Conservation (phyloP, 768 basidiomycete genomes). For the Psilocybe azurescens region DNA sequence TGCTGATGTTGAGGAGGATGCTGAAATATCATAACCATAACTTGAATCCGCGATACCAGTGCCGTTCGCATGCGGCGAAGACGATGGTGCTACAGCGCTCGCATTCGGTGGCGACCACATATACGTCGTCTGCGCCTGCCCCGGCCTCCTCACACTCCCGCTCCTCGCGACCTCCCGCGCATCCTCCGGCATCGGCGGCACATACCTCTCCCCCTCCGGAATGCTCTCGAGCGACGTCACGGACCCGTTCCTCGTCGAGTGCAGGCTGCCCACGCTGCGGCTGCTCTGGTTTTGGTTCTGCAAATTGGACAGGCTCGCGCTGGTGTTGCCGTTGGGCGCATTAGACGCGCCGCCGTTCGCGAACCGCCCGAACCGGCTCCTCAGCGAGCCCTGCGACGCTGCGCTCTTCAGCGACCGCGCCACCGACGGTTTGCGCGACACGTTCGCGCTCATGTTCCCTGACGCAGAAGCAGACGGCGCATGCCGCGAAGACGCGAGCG, state of each 20-base stretch:
- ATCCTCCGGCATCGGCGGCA: constrained; percentile 3
- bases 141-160: background rate
- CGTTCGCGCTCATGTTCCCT: background rate
- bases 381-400: constrained; percentile 8
- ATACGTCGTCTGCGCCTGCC: background rate
- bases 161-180: background rate
- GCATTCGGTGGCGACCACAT: background rate
- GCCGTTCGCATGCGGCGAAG: background rate
- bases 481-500: background rate
- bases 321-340: background rate
- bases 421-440: background rate
- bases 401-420: constrained; percentile 7
- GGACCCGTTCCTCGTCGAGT: background rate
- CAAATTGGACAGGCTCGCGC: background rate
- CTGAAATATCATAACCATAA: too few species aligned
- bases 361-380: background rate
- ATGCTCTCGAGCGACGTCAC: constrained; percentile 30
- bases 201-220: constrained; percentile 19
- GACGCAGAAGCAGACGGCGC: constrained; percentile 3
- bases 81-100: background rate
- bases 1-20: too few species aligned
- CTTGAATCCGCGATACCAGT: too few species aligned
- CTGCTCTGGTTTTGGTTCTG: background rate
- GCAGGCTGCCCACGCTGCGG: background rate
- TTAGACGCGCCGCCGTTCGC: background rate